Conservation (phyloP, 83 land plant species). For the Larix sibirica region DNA sequence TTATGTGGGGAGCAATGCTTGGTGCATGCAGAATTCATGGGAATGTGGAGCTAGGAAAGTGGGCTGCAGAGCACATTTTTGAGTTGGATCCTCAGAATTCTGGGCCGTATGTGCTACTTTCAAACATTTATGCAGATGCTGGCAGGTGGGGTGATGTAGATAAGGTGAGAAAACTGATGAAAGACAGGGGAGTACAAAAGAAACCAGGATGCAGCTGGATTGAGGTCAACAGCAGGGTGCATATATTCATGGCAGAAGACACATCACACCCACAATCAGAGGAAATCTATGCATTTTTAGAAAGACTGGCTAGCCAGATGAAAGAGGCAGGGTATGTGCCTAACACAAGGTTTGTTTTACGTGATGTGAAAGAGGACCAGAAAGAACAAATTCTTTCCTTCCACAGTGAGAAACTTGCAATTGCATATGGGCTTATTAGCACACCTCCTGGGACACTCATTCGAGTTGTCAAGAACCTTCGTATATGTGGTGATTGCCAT, state of each 20-base stretch:
- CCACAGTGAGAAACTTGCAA: slow-evolving; percentile 19
- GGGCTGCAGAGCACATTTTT: slow-evolving; percentile 46
- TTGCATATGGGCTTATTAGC: slow-evolving; percentile 12
- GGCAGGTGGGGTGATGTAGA: slow-evolving; percentile 48
- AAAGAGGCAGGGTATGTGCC: slow-evolving; percentile 14
- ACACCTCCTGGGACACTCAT: slow-evolving; percentile 11
- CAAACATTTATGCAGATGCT: slow-evolving; percentile 33
- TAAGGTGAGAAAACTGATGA: slow-evolving; percentile 35
- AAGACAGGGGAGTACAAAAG: slow-evolving; percentile 17
- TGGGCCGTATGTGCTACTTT: slow-evolving; percentile 50
- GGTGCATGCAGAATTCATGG: slow-evolving; percentile 55
- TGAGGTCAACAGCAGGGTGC: slow-evolving; percentile 12
- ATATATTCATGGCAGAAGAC: slow-evolving; percentile 15
- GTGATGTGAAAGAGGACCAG: slow-evolving; percentile 8
- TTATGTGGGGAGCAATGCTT: slow-evolving; percentile 55
- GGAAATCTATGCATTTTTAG: slow-evolving; percentile 13
- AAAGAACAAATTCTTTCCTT: slow-evolving; percentile 2
- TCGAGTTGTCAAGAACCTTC: slow-evolving; percentile 19
- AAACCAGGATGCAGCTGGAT: slow-evolving; percentile 15
- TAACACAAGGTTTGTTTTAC: slow-evolving; percentile 10
- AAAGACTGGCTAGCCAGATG: slow-evolving; percentile 4
- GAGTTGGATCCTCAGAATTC: slow-evolving; percentile 51
- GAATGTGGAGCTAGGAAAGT: slow-evolving; percentile 41
- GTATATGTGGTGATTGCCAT: slow-evolving; percentile 14
- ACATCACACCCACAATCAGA: slow-evolving; percentile 15